Conservation (phyloP, 2,329 filamentous ascomycete species). For the Aspergillus pseudonomiae region DNA sequence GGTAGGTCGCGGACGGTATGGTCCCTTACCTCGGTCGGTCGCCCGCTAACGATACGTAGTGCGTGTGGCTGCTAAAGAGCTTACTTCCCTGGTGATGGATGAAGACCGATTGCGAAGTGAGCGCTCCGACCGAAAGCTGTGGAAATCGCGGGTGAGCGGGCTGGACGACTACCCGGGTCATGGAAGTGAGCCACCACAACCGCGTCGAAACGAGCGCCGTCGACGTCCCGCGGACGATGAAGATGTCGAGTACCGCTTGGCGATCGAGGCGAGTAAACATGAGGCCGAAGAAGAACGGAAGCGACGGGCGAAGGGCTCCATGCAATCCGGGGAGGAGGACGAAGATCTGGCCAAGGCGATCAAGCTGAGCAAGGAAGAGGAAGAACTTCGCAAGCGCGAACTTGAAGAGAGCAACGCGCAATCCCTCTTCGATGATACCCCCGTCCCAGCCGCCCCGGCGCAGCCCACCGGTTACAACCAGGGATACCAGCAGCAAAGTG, state of each 20-base stretch:
- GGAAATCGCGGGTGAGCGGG: conserved; percentile 95
- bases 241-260: conserved; percentile 85
- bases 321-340: conserved; percentile 72
- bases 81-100: conserved; percentile 88
- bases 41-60: conserved; percentile 58
- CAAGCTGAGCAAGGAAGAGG: conserved; percentile 92
- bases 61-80: conserved; percentile 91
- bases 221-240: conserved; percentile 70
- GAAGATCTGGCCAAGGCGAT: conserved; percentile 94
- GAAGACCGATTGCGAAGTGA: conserved; percentile 90
- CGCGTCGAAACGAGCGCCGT: conserved; percentile 45
- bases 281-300: conserved; percentile 90
- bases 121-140: conserved; percentile 86
- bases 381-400: conserved; percentile 77
- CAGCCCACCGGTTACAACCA: conserved; percentile 92
- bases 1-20: conserved; percentile 59
- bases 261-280: conserved; percentile 90
- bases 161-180: conserved; percentile 71
- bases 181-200: conserved; percentile 45
- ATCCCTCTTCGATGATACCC: conserved; percentile 83
- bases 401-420: conserved; percentile 83
- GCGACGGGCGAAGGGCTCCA: conserved; percentile 62
- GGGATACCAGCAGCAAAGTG: conserved; percentile 94
- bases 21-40: background rate
- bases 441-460: conserved; percentile 65